phyloP scores from a whole-genome alignment of 345 rosid genomes.

The Aquilaria yunnanensis region DNA sequence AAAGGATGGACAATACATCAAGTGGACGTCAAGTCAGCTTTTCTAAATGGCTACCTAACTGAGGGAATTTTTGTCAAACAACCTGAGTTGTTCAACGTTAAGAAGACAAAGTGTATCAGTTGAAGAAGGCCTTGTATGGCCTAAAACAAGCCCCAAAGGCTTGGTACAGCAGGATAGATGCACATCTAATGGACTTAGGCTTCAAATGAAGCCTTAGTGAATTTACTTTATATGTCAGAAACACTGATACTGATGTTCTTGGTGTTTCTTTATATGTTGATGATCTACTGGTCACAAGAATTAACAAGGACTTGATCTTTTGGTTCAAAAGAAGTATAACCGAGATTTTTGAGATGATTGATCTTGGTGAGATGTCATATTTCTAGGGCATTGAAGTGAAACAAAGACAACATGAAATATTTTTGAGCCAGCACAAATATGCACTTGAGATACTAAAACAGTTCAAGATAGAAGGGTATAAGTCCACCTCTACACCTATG shows the following conservation, averaged over 20 bases:
- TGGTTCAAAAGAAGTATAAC: not conserved
- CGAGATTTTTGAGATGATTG: not conserved
- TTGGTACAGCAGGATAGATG: not conserved
- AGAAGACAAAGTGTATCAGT: slow-evolving; percentile 1
- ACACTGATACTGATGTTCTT: not conserved
- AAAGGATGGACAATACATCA: not conserved
- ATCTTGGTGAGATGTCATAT: not conserved
- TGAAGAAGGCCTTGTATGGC: not conserved
- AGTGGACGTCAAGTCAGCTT: not conserved
- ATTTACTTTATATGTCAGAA: not conserved
- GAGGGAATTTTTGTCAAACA: not conserved
- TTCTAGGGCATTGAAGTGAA: not conserved
- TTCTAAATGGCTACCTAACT: not conserved
- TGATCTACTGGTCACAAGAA: not conserved
- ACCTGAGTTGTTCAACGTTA: not conserved
- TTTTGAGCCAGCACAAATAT: too few species aligned
- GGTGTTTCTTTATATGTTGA: not conserved
- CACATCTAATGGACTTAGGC: not conserved
- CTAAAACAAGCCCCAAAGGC: not conserved
- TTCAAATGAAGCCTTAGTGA: not conserved
- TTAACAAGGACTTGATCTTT: not conserved
- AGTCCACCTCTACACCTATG: too few species aligned
- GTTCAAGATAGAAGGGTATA: too few species aligned
- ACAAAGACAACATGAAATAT: not conserved
- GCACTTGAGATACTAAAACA: too few species aligned